Evolutionary conservation across 257 asterid genomes (phyloP).

Genomic region (Voacanga thouarsii): DNA sequence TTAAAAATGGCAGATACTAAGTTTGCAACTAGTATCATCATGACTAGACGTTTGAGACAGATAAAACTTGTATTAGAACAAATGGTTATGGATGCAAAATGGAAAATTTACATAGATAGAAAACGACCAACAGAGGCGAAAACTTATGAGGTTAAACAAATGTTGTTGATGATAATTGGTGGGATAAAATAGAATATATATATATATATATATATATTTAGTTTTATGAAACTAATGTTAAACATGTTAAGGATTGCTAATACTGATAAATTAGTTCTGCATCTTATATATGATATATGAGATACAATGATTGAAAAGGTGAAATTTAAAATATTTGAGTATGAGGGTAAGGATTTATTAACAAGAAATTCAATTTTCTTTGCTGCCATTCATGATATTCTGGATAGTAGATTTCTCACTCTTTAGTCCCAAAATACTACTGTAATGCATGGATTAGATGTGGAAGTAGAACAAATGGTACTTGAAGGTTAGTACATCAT

Average conservation of each 20-base stretch:
- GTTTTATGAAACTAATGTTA: not conserved
- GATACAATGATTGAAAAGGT: too few relatives aligned
- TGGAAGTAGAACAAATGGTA: too few relatives aligned
- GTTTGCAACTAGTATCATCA: not conserved
- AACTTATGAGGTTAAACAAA: not conserved
- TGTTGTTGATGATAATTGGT: not conserved
- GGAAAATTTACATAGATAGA: not conserved
- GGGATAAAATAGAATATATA: too few relatives aligned
- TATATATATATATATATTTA: not conserved
- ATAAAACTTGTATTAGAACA: too few relatives aligned
- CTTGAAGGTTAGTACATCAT: too few relatives aligned
- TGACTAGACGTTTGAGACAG: not conserved
- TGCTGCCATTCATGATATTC: not conserved
- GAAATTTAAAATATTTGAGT: not conserved
- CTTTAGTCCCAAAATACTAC: too few relatives aligned
- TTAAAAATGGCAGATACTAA: not conserved
- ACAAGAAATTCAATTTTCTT: not conserved
- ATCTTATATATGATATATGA: slow-evolving; percentile 1
- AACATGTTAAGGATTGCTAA: not conserved
- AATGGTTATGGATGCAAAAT: too few relatives aligned
- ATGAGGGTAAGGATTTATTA: not conserved
- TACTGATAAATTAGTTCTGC: not conserved
- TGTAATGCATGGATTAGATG: too few relatives aligned
- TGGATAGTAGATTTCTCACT: not conserved
- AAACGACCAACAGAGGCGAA: not conserved